These are phyloP conservation scores for Spergularia marina DNA, from an alignment of 148 eudicot genomes.

Conservation along the genomic window DNA sequence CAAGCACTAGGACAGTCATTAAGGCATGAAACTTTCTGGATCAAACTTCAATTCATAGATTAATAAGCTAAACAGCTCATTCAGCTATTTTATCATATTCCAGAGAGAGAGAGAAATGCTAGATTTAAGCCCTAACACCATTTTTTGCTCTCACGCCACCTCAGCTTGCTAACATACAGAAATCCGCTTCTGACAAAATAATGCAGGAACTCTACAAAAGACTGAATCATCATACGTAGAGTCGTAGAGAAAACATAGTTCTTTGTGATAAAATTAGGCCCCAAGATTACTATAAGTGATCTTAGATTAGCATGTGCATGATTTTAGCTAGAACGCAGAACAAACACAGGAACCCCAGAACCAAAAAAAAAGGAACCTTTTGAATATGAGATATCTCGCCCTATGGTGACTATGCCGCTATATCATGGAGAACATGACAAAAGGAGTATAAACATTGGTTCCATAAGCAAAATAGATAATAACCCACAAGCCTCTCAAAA, in stretches of 20 bases:
- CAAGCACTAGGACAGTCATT: slow-evolving; percentile 14
- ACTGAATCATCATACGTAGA: not conserved
- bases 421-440: not conserved
- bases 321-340: not conserved
- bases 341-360: not conserved
- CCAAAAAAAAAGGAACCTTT: too few species aligned
- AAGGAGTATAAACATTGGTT: not conserved
- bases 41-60: not conserved
- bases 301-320: not conserved
- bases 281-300: not conserved
- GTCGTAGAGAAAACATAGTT: not conserved
- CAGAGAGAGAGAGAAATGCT: not conserved
- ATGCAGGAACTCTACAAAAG: not conserved
- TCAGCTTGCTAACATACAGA: not conserved
- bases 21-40: not conserved
- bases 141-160: not conserved
- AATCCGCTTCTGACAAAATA: not conserved
- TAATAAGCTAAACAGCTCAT: not conserved
- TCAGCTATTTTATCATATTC: not conserved
- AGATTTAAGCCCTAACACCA: not conserved
- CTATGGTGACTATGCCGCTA: not conserved
- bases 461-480: not conserved
- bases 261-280: not conserved
- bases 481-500: not conserved
- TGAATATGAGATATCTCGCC: not conserved